A percentile compares a stretch with the other conserved stretches of the same genome.
Conservation (phyloP, 1,284 basidiomycete genomes). For the Bothia castanella region DNA sequence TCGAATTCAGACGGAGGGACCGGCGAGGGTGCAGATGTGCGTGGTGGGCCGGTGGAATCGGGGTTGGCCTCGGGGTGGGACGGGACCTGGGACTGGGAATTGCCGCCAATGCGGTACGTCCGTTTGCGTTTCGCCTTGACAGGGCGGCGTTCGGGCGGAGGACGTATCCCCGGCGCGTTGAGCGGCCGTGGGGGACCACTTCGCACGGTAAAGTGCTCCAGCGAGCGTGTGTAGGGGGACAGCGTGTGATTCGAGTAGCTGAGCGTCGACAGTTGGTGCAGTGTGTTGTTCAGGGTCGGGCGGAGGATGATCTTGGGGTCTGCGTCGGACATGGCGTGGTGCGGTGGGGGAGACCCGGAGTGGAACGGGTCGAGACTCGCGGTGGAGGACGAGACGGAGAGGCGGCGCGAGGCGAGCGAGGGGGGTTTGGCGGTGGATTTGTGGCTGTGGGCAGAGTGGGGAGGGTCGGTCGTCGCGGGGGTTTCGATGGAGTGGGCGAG, state of each 20-base stretch:
- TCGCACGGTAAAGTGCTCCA: slow-evolving; percentile 87
- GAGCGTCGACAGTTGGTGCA: slow-evolving; percentile 81
- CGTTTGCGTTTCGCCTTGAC: slow-evolving; percentile 78
- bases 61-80: neutral
- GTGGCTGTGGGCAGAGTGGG: slow-evolving; percentile 16
- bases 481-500: slow-evolving; percentile 33
- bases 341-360: slow-evolving; percentile 39
- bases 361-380: slow-evolving; percentile 31
- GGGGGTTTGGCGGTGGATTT: slow-evolving; percentile 28
- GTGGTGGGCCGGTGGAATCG: slow-evolving; percentile 9
- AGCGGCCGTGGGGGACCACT: slow-evolving; percentile 65
- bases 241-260: slow-evolving; percentile 86
- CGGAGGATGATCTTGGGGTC: slow-evolving; percentile 68
- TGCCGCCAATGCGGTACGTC: slow-evolving; percentile 60
- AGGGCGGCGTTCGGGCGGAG: slow-evolving; percentile 41
- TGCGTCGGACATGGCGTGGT: slow-evolving; percentile 32
- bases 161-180: slow-evolving; percentile 25
- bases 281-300: slow-evolving; percentile 62
- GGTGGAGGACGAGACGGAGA: slow-evolving; percentile 42
- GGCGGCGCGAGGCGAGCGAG: slow-evolving; percentile 35
- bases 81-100: slow-evolving; percentile 9
- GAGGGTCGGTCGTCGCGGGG: slow-evolving; percentile 30
- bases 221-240: slow-evolving; percentile 83
- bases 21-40: slow-evolving; percentile 33
- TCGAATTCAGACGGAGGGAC: slow-evolving; percentile 62